Evolutionary conservation across 371 early-diverging fungal genomes (phyloP).

Genomic region (Mucor lusitanicus): DNA sequence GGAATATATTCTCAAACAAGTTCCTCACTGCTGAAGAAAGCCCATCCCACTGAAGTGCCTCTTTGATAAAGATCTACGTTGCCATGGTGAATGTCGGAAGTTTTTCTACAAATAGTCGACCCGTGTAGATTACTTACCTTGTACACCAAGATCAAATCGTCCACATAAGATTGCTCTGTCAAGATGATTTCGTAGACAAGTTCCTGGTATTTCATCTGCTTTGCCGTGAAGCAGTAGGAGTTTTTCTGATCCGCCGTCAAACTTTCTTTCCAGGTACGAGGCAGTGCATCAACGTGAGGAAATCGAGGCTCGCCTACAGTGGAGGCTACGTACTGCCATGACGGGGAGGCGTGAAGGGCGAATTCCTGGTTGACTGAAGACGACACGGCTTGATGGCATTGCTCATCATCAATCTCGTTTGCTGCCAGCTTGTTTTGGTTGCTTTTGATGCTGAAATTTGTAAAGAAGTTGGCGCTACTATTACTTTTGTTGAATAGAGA

Average conservation of each 20-base stretch:
- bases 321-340: constrained; percentile 17
- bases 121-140: constrained; percentile 43
- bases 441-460: neutral
- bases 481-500: neutral
- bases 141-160: constrained; percentile 59
- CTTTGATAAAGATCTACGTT: constrained; percentile 53
- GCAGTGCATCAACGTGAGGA: constrained; percentile 12
- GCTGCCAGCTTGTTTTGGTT: neutral
- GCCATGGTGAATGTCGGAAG: neutral
- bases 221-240: constrained; percentile 11
- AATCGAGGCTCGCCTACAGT: constrained; percentile 4
- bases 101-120: neutral
- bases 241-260: neutral
- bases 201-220: constrained; percentile 60
- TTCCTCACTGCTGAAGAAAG: constrained; percentile 51
- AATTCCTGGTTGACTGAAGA: constrained; percentile 6
- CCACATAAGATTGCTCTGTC: constrained; percentile 67
- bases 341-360: constrained; percentile 12
- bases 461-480: neutral
- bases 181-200: constrained; percentile 62
- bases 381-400: neutral
- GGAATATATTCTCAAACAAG: constrained; percentile 59
- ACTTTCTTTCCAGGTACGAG: constrained; percentile 29
- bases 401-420: constrained; percentile 14
- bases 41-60: constrained; percentile 38